Conservation (phyloP, 164 flowering plant species). For the Berberis thunbergii region DNA sequence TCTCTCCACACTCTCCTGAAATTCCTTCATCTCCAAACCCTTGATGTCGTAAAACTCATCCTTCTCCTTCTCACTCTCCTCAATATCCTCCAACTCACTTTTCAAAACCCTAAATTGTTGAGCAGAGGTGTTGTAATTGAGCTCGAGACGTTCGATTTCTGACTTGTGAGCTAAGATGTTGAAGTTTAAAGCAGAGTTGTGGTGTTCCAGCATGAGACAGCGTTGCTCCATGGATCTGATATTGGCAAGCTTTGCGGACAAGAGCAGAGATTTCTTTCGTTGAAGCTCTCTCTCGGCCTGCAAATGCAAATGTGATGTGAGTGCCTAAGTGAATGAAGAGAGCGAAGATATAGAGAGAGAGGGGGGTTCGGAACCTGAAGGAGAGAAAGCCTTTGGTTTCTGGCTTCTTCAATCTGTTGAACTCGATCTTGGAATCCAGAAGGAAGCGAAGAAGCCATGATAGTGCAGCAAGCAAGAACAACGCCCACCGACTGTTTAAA, state of each 20-base stretch:
- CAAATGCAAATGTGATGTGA: neutral
- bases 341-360: neutral
- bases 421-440: conserved; percentile 46
- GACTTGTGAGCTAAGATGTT: conserved; percentile 33
- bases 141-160: conserved; percentile 26
- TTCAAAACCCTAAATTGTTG: conserved; percentile 38
- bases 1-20: conserved; percentile 22
- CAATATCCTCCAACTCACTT: conserved; percentile 39
- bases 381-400: conserved; percentile 45
- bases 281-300: conserved; percentile 58
- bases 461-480: too few species aligned
- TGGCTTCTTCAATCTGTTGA: conserved; percentile 42
- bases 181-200: conserved; percentile 27
- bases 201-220: conserved; percentile 41
- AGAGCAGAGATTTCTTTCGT: conserved; percentile 23
- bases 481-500: too few species aligned
- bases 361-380: conserved; percentile 32
- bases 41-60: conserved; percentile 31
- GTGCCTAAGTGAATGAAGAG: neutral
- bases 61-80: conserved; percentile 35
- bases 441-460: conserved; percentile 13
- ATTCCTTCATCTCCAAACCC: conserved; percentile 34
- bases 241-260: conserved; percentile 27
- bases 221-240: conserved; percentile 31
- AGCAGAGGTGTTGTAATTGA: conserved; percentile 14